Evolutionary conservation across 2,329 filamentous ascomycete genomes (phyloP), one percentile per base, ranked within the genome.

Genomic region (Eutypella sp.): DNA sequence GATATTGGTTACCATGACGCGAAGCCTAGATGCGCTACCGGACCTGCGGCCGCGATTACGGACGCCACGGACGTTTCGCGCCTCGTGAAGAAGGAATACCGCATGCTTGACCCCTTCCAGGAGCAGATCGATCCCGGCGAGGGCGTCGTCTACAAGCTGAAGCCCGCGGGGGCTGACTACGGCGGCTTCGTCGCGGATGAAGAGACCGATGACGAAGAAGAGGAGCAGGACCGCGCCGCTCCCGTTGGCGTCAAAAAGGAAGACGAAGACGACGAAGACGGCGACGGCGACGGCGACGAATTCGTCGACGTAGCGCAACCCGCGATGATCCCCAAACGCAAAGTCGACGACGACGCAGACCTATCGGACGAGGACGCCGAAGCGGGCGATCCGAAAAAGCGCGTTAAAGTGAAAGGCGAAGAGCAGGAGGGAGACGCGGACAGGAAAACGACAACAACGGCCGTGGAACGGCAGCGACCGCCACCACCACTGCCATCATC

Each of bases 321-420:
- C 33, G 16, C 25, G 15, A 40, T 34, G 5, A 22, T 41, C 19
- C 40, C 37, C 5, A 62, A 62, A 38, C 56, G 59, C 23, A 60
- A 61, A 33, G 44, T 45, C 2, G 47, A 48, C 22, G 47, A 44
- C n/a, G 23, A 39, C 20, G 36, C 18, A n/a, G 36, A 39, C 10
- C 20, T 45, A 22, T 45, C 48, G 9, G 48, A 52, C 16, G 43
- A 51, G 20, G 41, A 51, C 24, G 40, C 52, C 2, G 47, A 50
- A 18, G 34, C 33, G 5, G 34, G 19, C 6, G 46, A 41, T 2
- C 48, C 53, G 23, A 36, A 34, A 16, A 56, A 57, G 31, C 49
- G 48, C 18, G 38, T 60, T 25, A 57, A 57, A 44, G 33, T 51
- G 10, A 51, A 59, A 39, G 20, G 15, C 23, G 24, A 39, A 23